Base-by-base conservation (phyloP, 2,329 filamentous ascomycete species). In the Podosphaera fusca region DNA sequence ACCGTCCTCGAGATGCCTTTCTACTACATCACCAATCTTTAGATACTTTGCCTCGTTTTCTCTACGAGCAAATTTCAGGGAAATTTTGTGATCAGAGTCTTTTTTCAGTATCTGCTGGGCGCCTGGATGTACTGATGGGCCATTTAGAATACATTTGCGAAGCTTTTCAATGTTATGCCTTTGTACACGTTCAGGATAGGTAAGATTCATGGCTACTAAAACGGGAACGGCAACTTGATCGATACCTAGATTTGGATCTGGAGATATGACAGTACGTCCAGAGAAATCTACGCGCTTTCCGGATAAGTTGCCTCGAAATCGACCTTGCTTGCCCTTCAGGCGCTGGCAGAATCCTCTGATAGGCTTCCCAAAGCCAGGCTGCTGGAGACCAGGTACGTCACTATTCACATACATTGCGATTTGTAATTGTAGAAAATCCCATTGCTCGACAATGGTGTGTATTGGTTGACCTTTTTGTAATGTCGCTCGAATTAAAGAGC, bases 241-340 rank as follows among this genome's bases (percentile, higher is more conserved):
- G 61, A 98, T 87, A 21, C 85, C 82, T 54, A 98, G 70, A 64
- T 98, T 98, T 2, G 92, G 92, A 69, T 98, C 92, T 0, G 92
- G 92, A 0, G 89, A 95, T 69, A 98, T 98, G 69, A 98, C 92
- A 0, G 92, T 98, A 68, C 92, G 82, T 21, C 88, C 92, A 9
- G 92, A 98, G 70, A 96, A 98, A 68, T 98, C 90, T 56, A 98
- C 92, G 77, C 92, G 90, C 71, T 98, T 98, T 67, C 92, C 92
- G 0, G 90, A 96, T 59, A 98, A 70, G 65, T 98, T 98, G 58
- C 94, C 92, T 71, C 92, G 84, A 70, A 98, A 98, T 57, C 92
- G 86, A 57, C 92, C 92, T 67, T 96, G 90, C 67, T 98, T 98
- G 63, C 92, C 92, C 71, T 98, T 98, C 53, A 98, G 71, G 14